Conservation (phyloP, 2,329 filamentous ascomycete species). For the Pseudogymnoascus sp. region DNA sequence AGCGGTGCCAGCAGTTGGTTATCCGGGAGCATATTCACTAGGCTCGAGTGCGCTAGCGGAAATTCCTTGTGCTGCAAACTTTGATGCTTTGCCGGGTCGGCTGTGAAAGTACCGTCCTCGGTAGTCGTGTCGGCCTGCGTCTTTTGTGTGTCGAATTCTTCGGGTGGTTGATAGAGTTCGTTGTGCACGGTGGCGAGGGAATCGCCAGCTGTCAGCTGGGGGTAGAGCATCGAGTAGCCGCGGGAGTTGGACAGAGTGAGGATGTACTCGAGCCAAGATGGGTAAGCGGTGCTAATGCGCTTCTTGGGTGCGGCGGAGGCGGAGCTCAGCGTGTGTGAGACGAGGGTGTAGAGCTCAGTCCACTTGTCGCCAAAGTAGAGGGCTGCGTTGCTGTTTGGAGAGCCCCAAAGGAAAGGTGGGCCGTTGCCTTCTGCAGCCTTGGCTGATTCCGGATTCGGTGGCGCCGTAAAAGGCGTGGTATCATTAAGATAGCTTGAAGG, state of each 20-base stretch:
- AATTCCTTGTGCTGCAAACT: slow-evolving; percentile 23
- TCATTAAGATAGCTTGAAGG: slow-evolving; percentile 59
- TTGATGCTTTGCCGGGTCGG: slow-evolving; percentile 23
- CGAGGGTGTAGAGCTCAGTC: slow-evolving; percentile 75
- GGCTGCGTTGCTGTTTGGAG: slow-evolving; percentile 72
- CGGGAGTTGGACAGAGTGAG: slow-evolving; percentile 68
- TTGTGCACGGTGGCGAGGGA: slow-evolving; percentile 66
- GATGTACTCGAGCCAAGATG: slow-evolving; percentile 71
- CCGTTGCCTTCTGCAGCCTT: slow-evolving; percentile 31
- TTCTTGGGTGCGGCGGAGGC: slow-evolving; percentile 42
- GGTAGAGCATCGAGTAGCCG: slow-evolving; percentile 75
- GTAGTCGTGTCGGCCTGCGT: slow-evolving; percentile 11
- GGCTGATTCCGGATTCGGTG: slow-evolving; percentile 27
- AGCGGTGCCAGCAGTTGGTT: slow-evolving; percentile 38
- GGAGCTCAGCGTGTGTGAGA: slow-evolving; percentile 38
- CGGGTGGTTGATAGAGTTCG: slow-evolving; percentile 65
- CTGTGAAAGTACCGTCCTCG: slow-evolving; percentile 20
- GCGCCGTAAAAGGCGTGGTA: slow-evolving; percentile 44
- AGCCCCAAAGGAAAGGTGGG: slow-evolving; percentile 67
- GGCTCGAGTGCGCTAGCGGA: slow-evolving; percentile 39
- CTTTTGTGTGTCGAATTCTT: slow-evolving; percentile 47
- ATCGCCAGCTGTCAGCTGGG: slow-evolving; percentile 41
- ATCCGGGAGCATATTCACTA: slow-evolving; percentile 43
- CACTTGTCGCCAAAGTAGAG: slow-evolving; percentile 81
- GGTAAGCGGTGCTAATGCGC: slow-evolving; percentile 57